Conservation (phyloP, 176 grass and related monocot genomes). For the Aegilops umbellulata region DNA sequence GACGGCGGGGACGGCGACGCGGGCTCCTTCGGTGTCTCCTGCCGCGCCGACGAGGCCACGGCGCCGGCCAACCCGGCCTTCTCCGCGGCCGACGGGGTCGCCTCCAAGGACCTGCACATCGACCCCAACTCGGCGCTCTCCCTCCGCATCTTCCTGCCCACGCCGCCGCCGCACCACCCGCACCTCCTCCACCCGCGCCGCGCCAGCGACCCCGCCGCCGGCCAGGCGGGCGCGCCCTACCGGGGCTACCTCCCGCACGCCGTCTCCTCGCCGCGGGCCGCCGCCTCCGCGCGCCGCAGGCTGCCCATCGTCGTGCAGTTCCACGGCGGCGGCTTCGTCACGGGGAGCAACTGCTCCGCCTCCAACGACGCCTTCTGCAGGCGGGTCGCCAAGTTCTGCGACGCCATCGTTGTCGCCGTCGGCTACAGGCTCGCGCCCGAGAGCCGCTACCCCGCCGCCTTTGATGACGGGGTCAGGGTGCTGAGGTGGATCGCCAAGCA, state of each 20-base stretch:
- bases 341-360: constrained; percentile 60
- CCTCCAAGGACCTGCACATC: constrained; percentile 84
- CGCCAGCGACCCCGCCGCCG: constrained; percentile 43
- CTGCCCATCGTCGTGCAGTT: constrained; percentile 88
- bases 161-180: constrained; percentile 24
- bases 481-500: constrained; percentile 88
- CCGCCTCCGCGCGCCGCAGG: constrained; percentile 27
- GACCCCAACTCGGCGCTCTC: constrained; percentile 69
- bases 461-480: constrained; percentile 85
- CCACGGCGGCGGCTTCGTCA: constrained; percentile 75
- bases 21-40: constrained; percentile 49
- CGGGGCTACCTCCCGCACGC: constrained; percentile 58
- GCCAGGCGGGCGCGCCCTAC: constrained; percentile 32
- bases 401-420: constrained; percentile 70
- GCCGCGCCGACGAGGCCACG: constrained; percentile 66
- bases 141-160: constrained; percentile 72
- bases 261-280: constrained; percentile 29
- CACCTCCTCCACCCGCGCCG: constrained; percentile 24
- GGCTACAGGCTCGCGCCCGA: constrained; percentile 82
- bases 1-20: not conserved
- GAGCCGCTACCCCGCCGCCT: constrained; percentile 77
- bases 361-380: constrained; percentile 91
- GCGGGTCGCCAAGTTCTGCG: constrained; percentile 81
- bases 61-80: constrained; percentile 68
- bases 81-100: constrained; percentile 60